phyloP scores from a whole-genome alignment of 805 yeast genomes.

The Saturnispora mendoncae region DNA sequence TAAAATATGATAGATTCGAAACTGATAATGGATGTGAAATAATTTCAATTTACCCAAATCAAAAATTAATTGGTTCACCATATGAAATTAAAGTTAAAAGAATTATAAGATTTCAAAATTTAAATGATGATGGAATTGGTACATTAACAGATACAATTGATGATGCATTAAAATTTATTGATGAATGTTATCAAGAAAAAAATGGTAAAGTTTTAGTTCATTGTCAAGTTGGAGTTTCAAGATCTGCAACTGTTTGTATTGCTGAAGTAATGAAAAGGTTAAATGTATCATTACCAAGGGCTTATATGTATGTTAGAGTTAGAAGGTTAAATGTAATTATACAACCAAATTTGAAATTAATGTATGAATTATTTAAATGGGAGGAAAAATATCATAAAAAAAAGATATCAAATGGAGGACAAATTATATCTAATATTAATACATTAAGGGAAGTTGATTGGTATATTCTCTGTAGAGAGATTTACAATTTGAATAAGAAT shows the following conservation, averaged over 20 bases:
- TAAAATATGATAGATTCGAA: conserved; percentile 14
- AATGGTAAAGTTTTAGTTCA: conserved; percentile 64
- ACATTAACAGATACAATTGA: conserved; percentile 55
- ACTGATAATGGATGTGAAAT: conserved; percentile 24
- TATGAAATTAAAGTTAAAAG: conserved; percentile 31
- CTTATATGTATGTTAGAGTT: conserved; percentile 84
- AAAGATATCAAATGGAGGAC: conserved; percentile 16
- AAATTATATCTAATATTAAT: conserved; percentile 25
- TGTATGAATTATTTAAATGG: conserved; percentile 81
- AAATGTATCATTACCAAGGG: conserved; percentile 57
- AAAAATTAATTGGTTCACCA: conserved; percentile 12
- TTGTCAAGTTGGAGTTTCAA: conserved; percentile 91
- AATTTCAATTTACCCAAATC: conserved; percentile 18
- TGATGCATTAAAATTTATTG: conserved; percentile 57
- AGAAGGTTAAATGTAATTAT: conserved; percentile 84
- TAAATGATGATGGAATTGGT: conserved; percentile 90
- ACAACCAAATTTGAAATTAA: conserved; percentile 85
- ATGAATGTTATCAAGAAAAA: conserved; percentile 36
- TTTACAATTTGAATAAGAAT: conserved; percentile 65
- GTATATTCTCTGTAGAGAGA: conserved; percentile 79
- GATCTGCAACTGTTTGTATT: conserved; percentile 92
- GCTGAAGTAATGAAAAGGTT: conserved; percentile 87
- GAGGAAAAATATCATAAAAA: conserved; percentile 33
- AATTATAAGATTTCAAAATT: conserved; percentile 56
- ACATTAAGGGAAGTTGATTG: conserved; percentile 69